phyloP scores from a whole-genome alignment of 2,329 filamentous ascomycete genomes.

The Aureobasidium sp. region DNA sequence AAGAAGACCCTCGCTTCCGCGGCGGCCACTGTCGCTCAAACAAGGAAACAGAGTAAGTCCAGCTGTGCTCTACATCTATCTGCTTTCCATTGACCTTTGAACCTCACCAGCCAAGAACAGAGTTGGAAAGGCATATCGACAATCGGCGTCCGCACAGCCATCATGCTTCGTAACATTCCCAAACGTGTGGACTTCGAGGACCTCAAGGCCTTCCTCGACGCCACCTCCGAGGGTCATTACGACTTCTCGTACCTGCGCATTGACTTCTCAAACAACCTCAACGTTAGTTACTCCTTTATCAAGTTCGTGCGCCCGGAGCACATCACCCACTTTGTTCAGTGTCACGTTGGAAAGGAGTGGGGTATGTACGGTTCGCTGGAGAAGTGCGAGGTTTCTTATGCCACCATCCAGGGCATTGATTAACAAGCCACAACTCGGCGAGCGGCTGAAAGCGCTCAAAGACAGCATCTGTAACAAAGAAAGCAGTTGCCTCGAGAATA shows the following conservation, averaged over 20 bases:
- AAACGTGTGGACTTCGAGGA: constrained; percentile 66
- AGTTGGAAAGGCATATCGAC: no score
- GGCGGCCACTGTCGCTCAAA: not conserved
- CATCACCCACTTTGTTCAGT: no score
- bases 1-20: not conserved
- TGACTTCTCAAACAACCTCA: constrained; percentile 38
- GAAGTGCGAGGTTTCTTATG: constrained; percentile 83
- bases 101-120: no score
- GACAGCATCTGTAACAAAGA: no score
- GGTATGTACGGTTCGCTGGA: constrained; percentile 77
- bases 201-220: constrained; percentile 70
- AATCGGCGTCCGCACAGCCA: not conserved
- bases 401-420: constrained; percentile 72
- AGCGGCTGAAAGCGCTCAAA: no score
- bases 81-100: no score
- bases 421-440: no score
- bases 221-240: constrained; percentile 70
- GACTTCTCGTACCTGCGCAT: constrained; percentile 95
- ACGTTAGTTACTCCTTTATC: no score
- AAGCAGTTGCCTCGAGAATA: no score
- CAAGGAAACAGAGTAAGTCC: no score
- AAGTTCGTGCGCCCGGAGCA: no score
- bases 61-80: no score
- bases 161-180: constrained; percentile 61
- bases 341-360: constrained; percentile 77